Percentiles rank a stretch among this genome's conserved stretches.
phyloP scores from a whole-genome alignment of 2,329 filamentous ascomycete genomes.

The Clonostachys chloroleuca region DNA sequence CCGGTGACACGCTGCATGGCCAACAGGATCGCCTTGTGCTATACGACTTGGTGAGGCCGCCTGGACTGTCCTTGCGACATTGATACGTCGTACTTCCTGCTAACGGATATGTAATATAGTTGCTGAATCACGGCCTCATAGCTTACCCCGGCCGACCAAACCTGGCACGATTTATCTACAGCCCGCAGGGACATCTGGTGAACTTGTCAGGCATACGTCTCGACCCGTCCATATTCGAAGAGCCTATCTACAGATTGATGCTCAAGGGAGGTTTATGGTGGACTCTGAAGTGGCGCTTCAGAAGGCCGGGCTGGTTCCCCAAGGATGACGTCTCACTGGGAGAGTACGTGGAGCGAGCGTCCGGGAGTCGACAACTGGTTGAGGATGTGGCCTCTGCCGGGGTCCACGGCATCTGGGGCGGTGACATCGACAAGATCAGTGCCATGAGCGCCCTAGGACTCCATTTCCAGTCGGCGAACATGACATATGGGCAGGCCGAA shows the following conservation, averaged over 20 bases:
- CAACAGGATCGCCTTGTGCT: conserved; percentile 47
- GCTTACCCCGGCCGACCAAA: not conserved
- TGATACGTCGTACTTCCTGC: no score
- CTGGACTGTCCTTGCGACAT: conserved; percentile 46
- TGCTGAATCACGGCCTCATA: not conserved
- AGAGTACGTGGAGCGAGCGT: conserved; percentile 25
- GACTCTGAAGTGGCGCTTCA: no score
- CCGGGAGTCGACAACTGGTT: conserved; percentile 24
- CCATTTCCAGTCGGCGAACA: conserved; percentile 21
- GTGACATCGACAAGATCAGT: conserved; percentile 79
- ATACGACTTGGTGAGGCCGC: conserved; percentile 56
- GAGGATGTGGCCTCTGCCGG: conserved; percentile 75
- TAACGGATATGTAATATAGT: not conserved
- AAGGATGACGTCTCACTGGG: conserved; percentile 24
- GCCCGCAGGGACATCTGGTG: no score
- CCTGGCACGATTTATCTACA: not conserved
- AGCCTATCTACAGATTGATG: not conserved
- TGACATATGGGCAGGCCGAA: conserved; percentile 22
- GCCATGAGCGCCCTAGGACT: conserved; percentile 50
- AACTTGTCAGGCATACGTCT: no score
- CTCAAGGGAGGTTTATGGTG: not conserved
- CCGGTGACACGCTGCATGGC: conserved; percentile 23
- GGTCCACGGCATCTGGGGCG: conserved; percentile 88
- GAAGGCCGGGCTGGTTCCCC: conserved; percentile 4
- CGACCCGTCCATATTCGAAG: no score